phyloP scores from a whole-genome alignment of 2,329 filamentous ascomycete species.

The Endoconidiophora laricicola region DNA sequence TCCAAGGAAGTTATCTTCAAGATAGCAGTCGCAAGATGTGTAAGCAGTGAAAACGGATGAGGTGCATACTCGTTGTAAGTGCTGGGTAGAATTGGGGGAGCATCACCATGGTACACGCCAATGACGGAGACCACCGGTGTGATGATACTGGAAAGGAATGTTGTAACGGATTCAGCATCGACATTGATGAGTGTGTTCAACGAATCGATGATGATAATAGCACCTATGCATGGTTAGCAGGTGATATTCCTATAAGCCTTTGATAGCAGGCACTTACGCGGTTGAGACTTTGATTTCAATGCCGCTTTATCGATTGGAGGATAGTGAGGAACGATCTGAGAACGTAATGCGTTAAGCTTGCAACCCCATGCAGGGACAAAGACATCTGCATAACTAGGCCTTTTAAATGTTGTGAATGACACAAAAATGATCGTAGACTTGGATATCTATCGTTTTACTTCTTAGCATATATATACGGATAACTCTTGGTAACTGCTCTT shows the following conservation, averaged over 20 bases:
- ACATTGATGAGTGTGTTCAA: slow-evolving; percentile 48
- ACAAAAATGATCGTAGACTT: slow-evolving; percentile 59
- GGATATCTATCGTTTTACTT: slow-evolving; percentile 22
- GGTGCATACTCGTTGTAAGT: slow-evolving; percentile 42
- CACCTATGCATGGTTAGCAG: slow-evolving; percentile 30
- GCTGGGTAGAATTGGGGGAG: slow-evolving; percentile 38
- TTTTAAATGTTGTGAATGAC: slow-evolving; percentile 57
- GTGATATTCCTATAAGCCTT: background rate
- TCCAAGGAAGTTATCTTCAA: slow-evolving; percentile 55
- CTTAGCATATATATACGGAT: background rate
- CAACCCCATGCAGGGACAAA: slow-evolving; percentile 51
- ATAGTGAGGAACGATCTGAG: background rate
- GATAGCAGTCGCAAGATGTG: slow-evolving; percentile 78
- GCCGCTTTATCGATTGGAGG: background rate
- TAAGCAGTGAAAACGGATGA: slow-evolving; percentile 52
- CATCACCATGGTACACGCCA: slow-evolving; percentile 67
- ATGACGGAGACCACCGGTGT: slow-evolving; percentile 54
- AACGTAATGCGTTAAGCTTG: slow-evolving; percentile 21
- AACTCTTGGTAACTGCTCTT: background rate
- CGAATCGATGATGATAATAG: slow-evolving; percentile 63
- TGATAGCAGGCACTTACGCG: slow-evolving; percentile 1
- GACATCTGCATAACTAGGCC: slow-evolving; percentile 46
- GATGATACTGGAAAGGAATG: slow-evolving; percentile 54
- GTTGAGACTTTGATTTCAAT: background rate
- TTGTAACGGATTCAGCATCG: slow-evolving; percentile 39